Evolutionary conservation across 768 basidiomycete genomes (phyloP), one percentile per base, ranked within the genome.

Genomic region (Pseudohyphozyma bogoriensis): DNA sequence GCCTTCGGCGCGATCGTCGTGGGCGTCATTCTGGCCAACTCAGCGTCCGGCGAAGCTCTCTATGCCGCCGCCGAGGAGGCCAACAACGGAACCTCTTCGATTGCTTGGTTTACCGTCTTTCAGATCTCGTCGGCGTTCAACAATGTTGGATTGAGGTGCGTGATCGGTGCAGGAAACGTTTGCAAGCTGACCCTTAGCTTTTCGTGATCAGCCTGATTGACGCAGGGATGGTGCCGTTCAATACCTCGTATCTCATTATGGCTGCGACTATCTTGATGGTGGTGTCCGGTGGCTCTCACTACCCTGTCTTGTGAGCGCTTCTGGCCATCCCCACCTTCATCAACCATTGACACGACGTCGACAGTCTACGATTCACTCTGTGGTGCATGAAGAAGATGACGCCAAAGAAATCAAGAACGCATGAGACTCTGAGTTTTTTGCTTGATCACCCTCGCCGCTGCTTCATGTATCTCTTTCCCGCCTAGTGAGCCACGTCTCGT

Each of bases 171-270:
- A 6, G 18, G 6, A 16, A n/a, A 42, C 16, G 15, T n/a, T 16
- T 18, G 18, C 18, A n/a, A 16, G n/a, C 18, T n/a, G 4, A 16
- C 16, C 4, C 40, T 39, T 11, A 39, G 11, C 11, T 10, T 11
- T 10, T 39, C 11, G 11, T 20, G n/a, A 47, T 22, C 24, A 47
- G 47, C 20, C 40, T 64, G 40, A 69, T 72, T 11, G 92, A 96
- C 72, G 77, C 81, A 63, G 90, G 87, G 15, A 87, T 97, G 88
- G 54, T 92, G 8, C 91, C 89, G 0, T 95, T 93, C 73, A 89
- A 83, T 82, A 28, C 36, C 1, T 35, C 62, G 8, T 66, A 66
- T 54, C 89, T n/a, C n/a, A n/a, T n/a, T n/a, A n/a, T n/a, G n/a
- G n/a, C n/a, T n/a, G n/a, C n/a, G n/a, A n/a, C n/a, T n/a, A n/a